Base-by-base conservation (phyloP, 1,284 basidiomycete species). In the Tilletia walkeri region DNA sequence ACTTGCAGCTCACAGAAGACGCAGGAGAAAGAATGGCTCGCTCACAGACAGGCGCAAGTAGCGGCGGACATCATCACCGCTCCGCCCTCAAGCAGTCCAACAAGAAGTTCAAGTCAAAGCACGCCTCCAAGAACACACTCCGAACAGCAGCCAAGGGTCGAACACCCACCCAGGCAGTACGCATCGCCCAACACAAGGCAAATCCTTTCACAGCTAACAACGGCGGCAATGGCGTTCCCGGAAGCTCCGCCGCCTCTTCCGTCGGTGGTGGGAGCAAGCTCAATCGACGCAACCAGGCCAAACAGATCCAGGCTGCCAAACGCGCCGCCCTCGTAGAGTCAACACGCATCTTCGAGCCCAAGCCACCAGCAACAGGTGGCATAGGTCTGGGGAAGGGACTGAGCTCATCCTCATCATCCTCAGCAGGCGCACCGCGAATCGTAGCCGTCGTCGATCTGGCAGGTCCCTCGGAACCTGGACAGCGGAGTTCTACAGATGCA, bases 361-460 rank as follows among this genome's bases (percentile, higher is more conserved):
- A 36, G 38, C 50, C 56, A 16, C 53, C 59, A 0, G 3, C 56
- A 16, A 63, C 53, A 7, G 45, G 54, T 20, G 67, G 63, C 3
- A 71, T 71, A 10, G 75, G 77, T 4, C 68, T 78, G 30, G 67
- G 70, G 79, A 90, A 86, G 73, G 91, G 91, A 14, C 86, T 88
- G 30, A 69, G 73, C 39, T 72, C 72, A 12, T 72, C 75, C 2
- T 36, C 41, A 6, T 69, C 71, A 48, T 47, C 65, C 5, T 54
- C 67, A 2, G 90, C 92, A 76, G 91, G 92, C 7, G 89, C 90
- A 1, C 91, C 92, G 16, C 87, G 92, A 41, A 90, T 93, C 68
- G 89, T 93, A 12, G 89, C 91, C 0, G 88, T 94, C 50, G 87
- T 95, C 34, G 90, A 92, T 2, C 86, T 95, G 30, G 18, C 86